Evolutionary conservation across 2,329 filamentous ascomycete genomes (phyloP).

Genomic region (Metarhizium brunneum): DNA sequence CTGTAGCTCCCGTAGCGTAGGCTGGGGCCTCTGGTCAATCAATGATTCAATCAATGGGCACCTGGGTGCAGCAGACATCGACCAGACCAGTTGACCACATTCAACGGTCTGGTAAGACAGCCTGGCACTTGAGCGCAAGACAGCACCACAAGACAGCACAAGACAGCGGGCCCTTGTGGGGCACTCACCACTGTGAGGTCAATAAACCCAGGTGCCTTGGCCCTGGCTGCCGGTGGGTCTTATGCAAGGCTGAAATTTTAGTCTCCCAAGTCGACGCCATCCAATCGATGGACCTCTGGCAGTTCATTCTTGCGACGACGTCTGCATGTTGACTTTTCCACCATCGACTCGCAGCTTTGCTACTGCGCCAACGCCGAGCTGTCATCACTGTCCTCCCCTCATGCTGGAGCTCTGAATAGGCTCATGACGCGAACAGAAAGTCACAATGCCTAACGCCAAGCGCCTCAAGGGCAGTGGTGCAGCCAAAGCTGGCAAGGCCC

Average conservation of each 20-base stretch:
- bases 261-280: neutral
- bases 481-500: conserved; percentile 24
- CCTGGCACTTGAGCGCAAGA: neutral
- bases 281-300: neutral
- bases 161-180: neutral
- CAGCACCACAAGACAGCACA: neutral
- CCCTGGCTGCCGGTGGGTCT: conserved; percentile 5
- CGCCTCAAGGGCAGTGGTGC: conserved; percentile 45
- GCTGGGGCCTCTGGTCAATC: too few relatives aligned
- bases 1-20: neutral
- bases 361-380: neutral
- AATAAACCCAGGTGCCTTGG: neutral
- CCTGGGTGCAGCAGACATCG: too few relatives aligned
- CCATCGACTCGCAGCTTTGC: neutral
- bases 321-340: neutral
- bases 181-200: neutral
- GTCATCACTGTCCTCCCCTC: neutral
- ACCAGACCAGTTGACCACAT: too few relatives aligned
- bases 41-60: too few relatives aligned
- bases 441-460: conserved; percentile 48
- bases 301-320: neutral
- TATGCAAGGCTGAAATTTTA: conserved; percentile 15
- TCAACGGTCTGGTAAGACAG: too few relatives aligned
- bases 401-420: neutral
- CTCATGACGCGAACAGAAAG: conserved; percentile 2